A percentile compares a stretch with the other conserved stretches of the same genome.
Conservation (phyloP, 352 stramenopile species). For the Phytophthora constricta region DNA sequence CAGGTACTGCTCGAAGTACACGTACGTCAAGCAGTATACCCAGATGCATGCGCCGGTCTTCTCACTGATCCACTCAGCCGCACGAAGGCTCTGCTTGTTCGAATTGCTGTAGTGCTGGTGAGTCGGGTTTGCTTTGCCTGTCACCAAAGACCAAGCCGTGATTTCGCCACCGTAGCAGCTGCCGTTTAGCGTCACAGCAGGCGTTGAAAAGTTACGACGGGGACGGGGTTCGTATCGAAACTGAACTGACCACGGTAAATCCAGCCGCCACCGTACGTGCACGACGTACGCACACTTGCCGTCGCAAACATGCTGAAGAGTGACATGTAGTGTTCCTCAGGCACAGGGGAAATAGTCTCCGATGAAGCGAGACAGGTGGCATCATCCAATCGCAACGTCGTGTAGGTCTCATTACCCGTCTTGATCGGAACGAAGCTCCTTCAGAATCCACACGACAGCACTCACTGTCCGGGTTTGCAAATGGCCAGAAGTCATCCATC, state of each 20-base stretch:
- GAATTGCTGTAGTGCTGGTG: constrained; percentile 63
- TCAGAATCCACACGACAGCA: constrained; percentile 62
- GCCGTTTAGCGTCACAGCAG: constrained; percentile 55
- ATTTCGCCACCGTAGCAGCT: constrained; percentile 54
- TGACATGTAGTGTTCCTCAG: constrained; percentile 63
- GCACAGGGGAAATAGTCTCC: constrained; percentile 45
- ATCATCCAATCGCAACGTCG: constrained; percentile 35
- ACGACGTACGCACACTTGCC: constrained; percentile 61
- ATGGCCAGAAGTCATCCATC: constrained; percentile 75
- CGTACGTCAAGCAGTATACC: constrained; percentile 68
- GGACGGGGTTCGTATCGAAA: constrained; percentile 60
- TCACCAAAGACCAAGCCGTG: constrained; percentile 71
- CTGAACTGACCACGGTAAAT: constrained; percentile 73
- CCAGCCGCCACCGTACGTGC: constrained; percentile 70
- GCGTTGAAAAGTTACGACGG: constrained; percentile 44
- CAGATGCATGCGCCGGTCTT: constrained; percentile 62
- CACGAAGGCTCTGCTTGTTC: constrained; percentile 59
- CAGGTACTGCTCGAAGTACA: constrained; percentile 76
- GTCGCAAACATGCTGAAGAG: constrained; percentile 79
- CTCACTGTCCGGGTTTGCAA: constrained; percentile 62
- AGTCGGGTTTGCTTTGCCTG: constrained; percentile 55
- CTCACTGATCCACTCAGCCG: constrained; percentile 59
- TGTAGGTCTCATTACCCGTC: constrained; percentile 55
- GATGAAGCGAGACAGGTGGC: constrained; percentile 18
- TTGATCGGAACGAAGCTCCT: constrained; percentile 55